These are phyloP conservation scores for Pythium phragmitis DNA, from an alignment of 352 stramenopile species.

Conservation along the genomic window DNA sequence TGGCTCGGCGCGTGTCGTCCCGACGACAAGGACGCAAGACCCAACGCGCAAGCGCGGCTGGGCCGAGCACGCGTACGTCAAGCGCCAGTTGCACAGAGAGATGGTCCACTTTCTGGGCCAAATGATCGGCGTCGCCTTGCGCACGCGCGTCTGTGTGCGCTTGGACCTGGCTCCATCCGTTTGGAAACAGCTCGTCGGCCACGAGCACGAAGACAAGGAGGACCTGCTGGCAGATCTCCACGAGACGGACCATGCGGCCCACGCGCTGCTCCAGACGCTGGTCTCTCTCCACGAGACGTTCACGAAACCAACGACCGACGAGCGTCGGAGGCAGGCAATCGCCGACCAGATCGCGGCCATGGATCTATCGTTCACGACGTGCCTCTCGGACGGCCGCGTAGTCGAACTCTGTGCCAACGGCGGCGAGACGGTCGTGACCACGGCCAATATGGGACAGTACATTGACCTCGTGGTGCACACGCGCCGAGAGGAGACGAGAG, in stretches of 20 bases:
- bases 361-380: conserved; percentile 77
- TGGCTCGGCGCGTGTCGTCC: conserved; percentile 17
- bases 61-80: conserved; percentile 43
- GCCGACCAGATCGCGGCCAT: conserved; percentile 56
- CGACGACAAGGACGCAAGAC: background rate
- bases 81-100: conserved; percentile 63
- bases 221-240: conserved; percentile 45
- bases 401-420: conserved; percentile 47
- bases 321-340: conserved; percentile 18
- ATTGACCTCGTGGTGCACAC: conserved; percentile 40
- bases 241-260: conserved; percentile 64
- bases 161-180: conserved; percentile 68
- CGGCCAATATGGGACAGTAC: conserved; percentile 53
- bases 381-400: conserved; percentile 56
- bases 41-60: conserved; percentile 3
- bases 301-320: background rate
- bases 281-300: conserved; percentile 31
- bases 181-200: conserved; percentile 72
- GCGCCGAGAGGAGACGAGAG: conserved; percentile 39
- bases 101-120: conserved; percentile 91
- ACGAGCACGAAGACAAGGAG: conserved; percentile 32
- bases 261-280: conserved; percentile 54
- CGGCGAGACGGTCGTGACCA: conserved; percentile 36
- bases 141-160: conserved; percentile 74
- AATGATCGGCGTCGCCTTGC: conserved; percentile 86